A percentile compares a stretch with the other conserved stretches of the same genome.
Evolutionary conservation across 75 land plant species (phyloP).

Genomic region (Chamaecyparis obtusa): DNA sequence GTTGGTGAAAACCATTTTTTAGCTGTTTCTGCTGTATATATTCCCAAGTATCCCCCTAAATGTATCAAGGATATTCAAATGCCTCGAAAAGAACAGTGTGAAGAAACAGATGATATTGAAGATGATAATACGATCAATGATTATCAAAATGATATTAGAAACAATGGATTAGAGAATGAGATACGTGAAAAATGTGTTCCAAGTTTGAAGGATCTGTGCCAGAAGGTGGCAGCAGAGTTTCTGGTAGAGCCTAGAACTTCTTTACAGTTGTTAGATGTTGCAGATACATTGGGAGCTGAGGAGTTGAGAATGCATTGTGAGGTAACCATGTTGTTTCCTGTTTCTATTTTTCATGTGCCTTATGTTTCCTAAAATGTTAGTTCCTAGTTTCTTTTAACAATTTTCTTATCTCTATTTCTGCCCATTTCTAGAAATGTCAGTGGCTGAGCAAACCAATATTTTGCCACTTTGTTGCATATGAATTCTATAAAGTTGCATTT

Average conservation of each 20-base stretch:
- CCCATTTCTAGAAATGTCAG: neutral
- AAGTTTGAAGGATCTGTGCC: conserved; percentile 84
- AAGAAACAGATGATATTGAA: conserved; percentile 45
- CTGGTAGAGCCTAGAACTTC: conserved; percentile 88
- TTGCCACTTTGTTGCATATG: neutral
- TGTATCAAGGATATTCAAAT: conserved; percentile 14
- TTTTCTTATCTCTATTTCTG: neutral
- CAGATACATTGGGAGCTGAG: conserved; percentile 85
- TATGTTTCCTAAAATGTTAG: neutral
- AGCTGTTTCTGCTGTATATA: conserved; percentile 66
- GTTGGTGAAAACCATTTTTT: conserved; percentile 95
- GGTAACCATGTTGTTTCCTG: conserved; percentile 34
- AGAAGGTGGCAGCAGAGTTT: conserved; percentile 70
- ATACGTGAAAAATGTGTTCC: conserved; percentile 28
- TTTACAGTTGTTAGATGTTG: conserved; percentile 86
- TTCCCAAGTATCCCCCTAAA: conserved; percentile 54
- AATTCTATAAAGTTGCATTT: neutral
- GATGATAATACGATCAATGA: conserved; percentile 44
- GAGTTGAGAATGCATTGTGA: conserved; percentile 76
- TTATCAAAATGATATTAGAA: neutral
- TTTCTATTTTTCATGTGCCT: neutral
- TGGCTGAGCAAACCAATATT: neutral
- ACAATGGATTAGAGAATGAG: conserved; percentile 1
- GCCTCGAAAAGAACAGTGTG: conserved; percentile 15
- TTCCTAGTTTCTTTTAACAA: neutral